Conservation (phyloP, 176 grass and related monocot genomes). For the Chrysopogon serrulatus region DNA sequence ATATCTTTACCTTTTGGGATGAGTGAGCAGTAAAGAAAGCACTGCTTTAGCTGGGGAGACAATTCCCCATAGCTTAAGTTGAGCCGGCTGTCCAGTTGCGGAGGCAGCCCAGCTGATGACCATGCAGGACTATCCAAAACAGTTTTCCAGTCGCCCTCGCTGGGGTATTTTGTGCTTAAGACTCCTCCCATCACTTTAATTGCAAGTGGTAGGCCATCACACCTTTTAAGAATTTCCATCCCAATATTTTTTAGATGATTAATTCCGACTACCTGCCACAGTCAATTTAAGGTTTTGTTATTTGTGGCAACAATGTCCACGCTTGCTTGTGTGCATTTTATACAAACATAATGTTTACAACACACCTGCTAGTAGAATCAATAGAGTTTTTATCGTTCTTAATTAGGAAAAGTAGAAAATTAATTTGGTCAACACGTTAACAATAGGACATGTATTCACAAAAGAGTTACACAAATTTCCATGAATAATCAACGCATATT, state of each 20-base stretch:
- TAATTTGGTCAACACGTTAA: too few relatives aligned
- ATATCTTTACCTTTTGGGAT: background rate
- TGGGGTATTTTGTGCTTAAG: background rate
- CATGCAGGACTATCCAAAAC: background rate
- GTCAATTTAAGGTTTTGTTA: background rate
- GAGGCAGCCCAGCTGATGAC: background rate
- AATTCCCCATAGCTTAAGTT: slow-evolving; percentile 11
- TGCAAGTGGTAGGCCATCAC: slow-evolving; percentile 16
- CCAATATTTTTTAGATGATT: slow-evolving; percentile 4
- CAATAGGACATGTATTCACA: too few relatives aligned
- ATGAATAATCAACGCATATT: too few relatives aligned
- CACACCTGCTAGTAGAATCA: too few relatives aligned
- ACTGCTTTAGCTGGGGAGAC: too few relatives aligned
- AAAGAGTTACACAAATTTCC: too few relatives aligned
- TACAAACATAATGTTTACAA: too few relatives aligned
- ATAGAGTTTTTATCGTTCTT: too few relatives aligned
- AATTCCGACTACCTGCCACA: background rate
- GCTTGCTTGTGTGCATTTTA: too few relatives aligned
- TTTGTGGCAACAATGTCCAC: too few relatives aligned
- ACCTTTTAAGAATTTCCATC: background rate
- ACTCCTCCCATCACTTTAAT: slow-evolving; percentile 10
- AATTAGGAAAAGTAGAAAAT: too few relatives aligned
- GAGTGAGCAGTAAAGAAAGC: slow-evolving; percentile 19
- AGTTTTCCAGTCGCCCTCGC: background rate
- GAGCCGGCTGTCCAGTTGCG: background rate